Evolutionary conservation across 192 early-diverging fungal species (phyloP).

Genomic region (Allomyces arbusculus): DNA sequence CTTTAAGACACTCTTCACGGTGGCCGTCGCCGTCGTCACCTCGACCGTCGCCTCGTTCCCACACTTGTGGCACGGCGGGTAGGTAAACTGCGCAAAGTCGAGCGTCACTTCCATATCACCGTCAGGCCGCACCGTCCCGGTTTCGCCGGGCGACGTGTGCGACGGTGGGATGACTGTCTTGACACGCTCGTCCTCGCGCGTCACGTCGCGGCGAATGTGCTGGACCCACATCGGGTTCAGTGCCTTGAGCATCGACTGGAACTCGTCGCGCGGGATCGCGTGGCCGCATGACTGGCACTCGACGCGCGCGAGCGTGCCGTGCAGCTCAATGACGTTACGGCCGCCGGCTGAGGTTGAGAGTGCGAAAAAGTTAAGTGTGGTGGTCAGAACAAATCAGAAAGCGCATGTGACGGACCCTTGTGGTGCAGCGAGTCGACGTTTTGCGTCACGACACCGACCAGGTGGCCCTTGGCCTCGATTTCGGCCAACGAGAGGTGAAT

Average conservation of each 20-base stretch:
- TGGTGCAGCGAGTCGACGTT: constrained; percentile 77
- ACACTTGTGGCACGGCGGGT: constrained; percentile 51
- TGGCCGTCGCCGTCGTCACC: constrained; percentile 9
- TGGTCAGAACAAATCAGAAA: too few relatives aligned
- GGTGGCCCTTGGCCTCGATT: constrained; percentile 21
- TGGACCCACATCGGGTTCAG: constrained; percentile 47
- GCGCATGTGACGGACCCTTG: constrained; percentile 5
- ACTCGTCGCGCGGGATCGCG: constrained; percentile 24
- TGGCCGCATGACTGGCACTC: constrained; percentile 50
- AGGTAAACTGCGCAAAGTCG: constrained; percentile 33
- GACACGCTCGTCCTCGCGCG: constrained; percentile 1
- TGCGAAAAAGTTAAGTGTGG: too few relatives aligned
- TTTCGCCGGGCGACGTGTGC: constrained; percentile 8
- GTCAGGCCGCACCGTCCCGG: constrained; percentile 49
- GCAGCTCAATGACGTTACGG: constrained; percentile 51
- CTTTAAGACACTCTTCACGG: constrained; percentile 21
- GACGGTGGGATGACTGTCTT: constrained; percentile 4
- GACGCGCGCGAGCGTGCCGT: constrained; percentile 57
- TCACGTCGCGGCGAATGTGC: constrained; percentile 9
- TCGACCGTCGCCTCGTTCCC: background rate
- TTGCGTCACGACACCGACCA: constrained; percentile 58
- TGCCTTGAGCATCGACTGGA: constrained; percentile 38
- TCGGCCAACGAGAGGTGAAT: constrained; percentile 41
- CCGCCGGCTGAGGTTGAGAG: constrained; percentile 14
- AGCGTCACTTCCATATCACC: constrained; percentile 55